These are phyloP conservation scores for Plasmodium falciparum DNA, from an alignment of 169 alveolate genomes.

Conservation along the genomic window DNA sequence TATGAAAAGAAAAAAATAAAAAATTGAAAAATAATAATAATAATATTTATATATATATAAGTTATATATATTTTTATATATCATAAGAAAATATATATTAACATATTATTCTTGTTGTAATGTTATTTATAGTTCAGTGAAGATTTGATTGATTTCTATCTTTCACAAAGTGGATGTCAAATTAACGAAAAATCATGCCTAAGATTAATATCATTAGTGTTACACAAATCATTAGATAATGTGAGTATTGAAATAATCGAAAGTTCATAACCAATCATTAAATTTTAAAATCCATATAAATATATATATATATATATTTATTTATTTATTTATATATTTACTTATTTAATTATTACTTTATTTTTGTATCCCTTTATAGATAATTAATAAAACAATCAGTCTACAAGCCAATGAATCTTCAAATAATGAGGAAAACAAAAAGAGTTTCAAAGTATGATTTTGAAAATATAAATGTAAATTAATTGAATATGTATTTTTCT, in stretches of 20 bases:
- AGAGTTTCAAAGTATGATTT: slow-evolving; percentile 10
- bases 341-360: background rate
- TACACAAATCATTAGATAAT: slow-evolving; percentile 66
- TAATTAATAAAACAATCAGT: slow-evolving; percentile 24
- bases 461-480: background rate
- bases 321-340: background rate
- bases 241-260: slow-evolving; percentile 15
- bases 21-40: background rate
- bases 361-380: slow-evolving; percentile 4
- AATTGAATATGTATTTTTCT: background rate
- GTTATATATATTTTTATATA: background rate
- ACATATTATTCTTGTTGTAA: no score
- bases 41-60: background rate
- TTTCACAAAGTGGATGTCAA: slow-evolving; percentile 57
- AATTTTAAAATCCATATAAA: background rate
- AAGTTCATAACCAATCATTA: background rate
- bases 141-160: slow-evolving; percentile 63
- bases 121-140: slow-evolving; percentile 63
- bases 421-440: slow-evolving; percentile 21
- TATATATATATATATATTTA: background rate
- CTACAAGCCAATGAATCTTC: slow-evolving; percentile 2
- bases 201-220: slow-evolving; percentile 61
- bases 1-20: background rate
- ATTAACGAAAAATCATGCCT: slow-evolving; percentile 63
- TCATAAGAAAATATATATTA: background rate